phyloP scores from a whole-genome alignment of 345 rosid species.

The Camelina laxa region DNA sequence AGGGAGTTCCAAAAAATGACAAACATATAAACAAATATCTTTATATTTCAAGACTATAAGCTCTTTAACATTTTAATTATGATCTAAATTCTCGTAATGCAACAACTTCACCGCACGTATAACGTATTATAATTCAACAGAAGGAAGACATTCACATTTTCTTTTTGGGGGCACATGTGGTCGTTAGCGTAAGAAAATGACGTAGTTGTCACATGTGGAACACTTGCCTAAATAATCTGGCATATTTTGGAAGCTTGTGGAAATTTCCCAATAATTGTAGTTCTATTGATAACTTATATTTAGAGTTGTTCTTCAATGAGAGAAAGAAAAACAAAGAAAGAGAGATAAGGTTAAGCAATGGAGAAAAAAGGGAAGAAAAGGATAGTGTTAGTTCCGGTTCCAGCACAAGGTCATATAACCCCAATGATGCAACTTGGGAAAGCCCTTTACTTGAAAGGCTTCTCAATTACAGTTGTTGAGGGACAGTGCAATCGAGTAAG shows the following conservation, averaged over 20 bases:
- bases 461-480: constrained; percentile 56
- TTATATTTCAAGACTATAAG: no score
- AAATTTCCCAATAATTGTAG: no score
- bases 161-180: not conserved
- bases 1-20: no score
- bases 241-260: not conserved
- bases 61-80: no score
- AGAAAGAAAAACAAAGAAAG: not conserved
- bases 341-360: constrained; percentile 13
- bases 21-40: no score
- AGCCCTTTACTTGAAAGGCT: constrained; percentile 57
- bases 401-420: constrained; percentile 65
- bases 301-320: not conserved
- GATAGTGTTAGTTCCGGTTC: constrained; percentile 57
- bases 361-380: constrained; percentile 8
- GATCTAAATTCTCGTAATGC: no score
- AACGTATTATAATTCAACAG: no score
- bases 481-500: constrained; percentile 42
- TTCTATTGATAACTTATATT: not conserved
- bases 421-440: constrained; percentile 67
- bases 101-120: no score
- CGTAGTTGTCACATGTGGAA: not conserved
- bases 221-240: not conserved
- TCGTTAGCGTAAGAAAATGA: no score
- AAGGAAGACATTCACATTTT: no score